phyloP scores from a whole-genome alignment of 1,139 yeast species.

The Saccharomyces hybrid region DNA sequence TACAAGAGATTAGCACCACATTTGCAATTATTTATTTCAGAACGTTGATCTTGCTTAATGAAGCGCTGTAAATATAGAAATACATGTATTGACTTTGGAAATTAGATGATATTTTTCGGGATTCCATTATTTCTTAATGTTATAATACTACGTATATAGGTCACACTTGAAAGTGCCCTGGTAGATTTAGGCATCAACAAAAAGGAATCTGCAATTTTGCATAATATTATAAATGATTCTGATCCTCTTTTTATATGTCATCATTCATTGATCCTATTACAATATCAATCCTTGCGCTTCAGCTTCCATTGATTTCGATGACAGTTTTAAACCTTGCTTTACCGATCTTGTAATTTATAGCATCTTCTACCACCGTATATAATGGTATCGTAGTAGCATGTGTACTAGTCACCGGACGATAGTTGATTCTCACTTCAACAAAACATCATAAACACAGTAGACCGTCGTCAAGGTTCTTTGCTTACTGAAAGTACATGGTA shows the following conservation, averaged over 20 bases:
- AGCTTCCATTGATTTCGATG: too few relatives aligned
- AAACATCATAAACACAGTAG: not conserved
- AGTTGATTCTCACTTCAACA: not conserved
- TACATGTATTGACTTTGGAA: not conserved
- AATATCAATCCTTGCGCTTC: too few relatives aligned
- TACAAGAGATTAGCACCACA: not conserved
- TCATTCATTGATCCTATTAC: too few relatives aligned
- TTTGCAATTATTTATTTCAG: not conserved
- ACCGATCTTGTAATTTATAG: too few relatives aligned
- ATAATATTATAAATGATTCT: too few relatives aligned
- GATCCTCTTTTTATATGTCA: too few relatives aligned
- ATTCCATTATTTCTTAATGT: not conserved
- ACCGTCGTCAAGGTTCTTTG: not conserved
- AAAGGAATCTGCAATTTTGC: too few relatives aligned
- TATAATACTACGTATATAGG: too few relatives aligned
- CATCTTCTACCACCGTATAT: too few relatives aligned
- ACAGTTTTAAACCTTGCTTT: too few relatives aligned
- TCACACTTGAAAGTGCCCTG: too few relatives aligned
- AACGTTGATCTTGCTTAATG: not conserved
- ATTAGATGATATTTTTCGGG: not conserved
- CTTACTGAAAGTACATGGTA: not conserved
- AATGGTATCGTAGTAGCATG: not conserved
- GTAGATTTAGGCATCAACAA: too few relatives aligned
- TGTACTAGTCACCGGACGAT: not conserved
- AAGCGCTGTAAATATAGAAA: not conserved